Conservation (phyloP, 768 basidiomycete species). For the Amanita rimosa region DNA sequence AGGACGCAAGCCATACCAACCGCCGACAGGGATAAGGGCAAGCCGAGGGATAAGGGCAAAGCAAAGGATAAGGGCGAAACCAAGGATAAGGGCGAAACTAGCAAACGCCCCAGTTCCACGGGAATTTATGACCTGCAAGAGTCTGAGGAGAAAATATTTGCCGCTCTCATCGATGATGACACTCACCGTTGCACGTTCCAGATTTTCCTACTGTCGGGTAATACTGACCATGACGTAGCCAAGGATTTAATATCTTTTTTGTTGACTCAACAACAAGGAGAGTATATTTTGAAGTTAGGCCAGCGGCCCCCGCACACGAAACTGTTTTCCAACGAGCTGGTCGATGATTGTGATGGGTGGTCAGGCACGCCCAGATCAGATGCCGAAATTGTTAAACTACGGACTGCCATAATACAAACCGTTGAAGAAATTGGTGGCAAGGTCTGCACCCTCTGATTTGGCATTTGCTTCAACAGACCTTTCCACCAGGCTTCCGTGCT, state of each 20-base stretch:
- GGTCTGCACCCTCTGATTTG: conserved; percentile 23
- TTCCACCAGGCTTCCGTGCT: conserved; percentile 28
- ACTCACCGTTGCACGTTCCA: conserved; percentile 14
- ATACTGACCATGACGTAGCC: conserved; percentile 38
- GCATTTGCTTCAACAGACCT: not conserved
- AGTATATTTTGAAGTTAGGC: conserved; percentile 69
- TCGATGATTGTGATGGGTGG: conserved; percentile 40
- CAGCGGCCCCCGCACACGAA: conserved; percentile 44
- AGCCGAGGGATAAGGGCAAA: conserved; percentile 32
- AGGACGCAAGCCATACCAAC: conserved; percentile 23
- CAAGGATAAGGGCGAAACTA: conserved; percentile 20
- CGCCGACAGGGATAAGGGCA: conserved; percentile 23
- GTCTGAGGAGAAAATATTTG: conserved; percentile 37
- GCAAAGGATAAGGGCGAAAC: conserved; percentile 18
- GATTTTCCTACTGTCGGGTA: conserved; percentile 33
- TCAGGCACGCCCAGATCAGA: conserved; percentile 36
- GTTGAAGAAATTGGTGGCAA: conserved; percentile 78
- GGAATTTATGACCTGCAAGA: conserved; percentile 23
- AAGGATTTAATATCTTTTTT: conserved; percentile 56
- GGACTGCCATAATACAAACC: conserved; percentile 28
- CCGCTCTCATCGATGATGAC: conserved; percentile 4
- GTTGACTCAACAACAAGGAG: conserved; percentile 58
- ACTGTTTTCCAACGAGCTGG: conserved; percentile 40
- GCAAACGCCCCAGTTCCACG: not conserved
- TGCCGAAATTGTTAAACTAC: conserved; percentile 40